Conservation (phyloP, 176 grass and related monocot species). For the Rhynchospora tenuis region DNA sequence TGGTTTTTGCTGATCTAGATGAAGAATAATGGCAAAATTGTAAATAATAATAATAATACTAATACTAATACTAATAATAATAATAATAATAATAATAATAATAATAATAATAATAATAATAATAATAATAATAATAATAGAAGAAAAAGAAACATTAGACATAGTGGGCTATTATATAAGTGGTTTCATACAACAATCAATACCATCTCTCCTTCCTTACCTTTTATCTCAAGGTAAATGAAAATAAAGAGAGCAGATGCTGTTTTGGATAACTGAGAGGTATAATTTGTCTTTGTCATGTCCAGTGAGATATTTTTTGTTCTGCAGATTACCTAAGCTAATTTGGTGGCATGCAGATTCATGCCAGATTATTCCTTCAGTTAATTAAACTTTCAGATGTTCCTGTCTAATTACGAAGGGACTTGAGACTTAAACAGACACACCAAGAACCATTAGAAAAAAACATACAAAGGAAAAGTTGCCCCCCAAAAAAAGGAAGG, state of each 20-base stretch:
- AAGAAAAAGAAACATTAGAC: background rate
- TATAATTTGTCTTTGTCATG: background rate
- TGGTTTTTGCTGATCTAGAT: constrained; percentile 65
- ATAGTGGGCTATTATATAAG: background rate
- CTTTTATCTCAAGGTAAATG: background rate
- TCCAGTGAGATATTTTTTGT: background rate
- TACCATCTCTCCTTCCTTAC: background rate
- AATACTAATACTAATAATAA: too few relatives aligned
- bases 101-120: too few relatives aligned
- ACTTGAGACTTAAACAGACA: background rate
- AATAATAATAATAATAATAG: too few relatives aligned
- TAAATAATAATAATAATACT: background rate
- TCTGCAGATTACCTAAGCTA: background rate
- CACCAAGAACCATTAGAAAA: constrained; percentile 2
- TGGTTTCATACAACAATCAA: background rate
- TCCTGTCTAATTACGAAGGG: background rate
- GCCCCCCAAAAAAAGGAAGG: background rate
- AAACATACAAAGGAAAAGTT: background rate
- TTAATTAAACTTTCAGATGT: background rate
- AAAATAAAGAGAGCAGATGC: background rate
- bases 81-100: too few relatives aligned
- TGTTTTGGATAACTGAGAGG: background rate
- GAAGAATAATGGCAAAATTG: background rate
- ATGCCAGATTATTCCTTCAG: background rate
- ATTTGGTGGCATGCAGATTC: background rate